Percentiles rank a stretch among this genome's conserved stretches.
These are phyloP conservation scores for Penicillium sp. DNA, from an alignment of 2,329 filamentous ascomycete genomes.

Conservation along the genomic window DNA sequence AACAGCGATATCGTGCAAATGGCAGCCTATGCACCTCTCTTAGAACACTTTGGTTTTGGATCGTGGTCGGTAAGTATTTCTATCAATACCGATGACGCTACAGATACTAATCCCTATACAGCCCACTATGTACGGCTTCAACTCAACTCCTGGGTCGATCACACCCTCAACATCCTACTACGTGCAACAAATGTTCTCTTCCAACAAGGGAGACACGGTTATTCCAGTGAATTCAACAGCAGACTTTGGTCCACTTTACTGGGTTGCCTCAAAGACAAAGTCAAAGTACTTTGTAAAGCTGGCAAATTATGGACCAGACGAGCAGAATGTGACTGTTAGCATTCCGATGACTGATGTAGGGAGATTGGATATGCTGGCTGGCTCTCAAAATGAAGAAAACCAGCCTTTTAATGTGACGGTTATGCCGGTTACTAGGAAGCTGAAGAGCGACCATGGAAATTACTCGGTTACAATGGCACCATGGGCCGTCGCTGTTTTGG, in stretches of 20 bases:
- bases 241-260: constrained; percentile 32
- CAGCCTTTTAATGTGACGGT: constrained; percentile 18
- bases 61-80: constrained; percentile 31
- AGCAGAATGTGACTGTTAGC: constrained; percentile 24
- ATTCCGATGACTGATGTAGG: constrained; percentile 23
- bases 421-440: constrained; percentile 8
- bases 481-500: constrained; percentile 26
- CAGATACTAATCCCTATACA: not conserved
- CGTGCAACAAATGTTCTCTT: constrained; percentile 35
- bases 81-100: not conserved
- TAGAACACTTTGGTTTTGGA: constrained; percentile 33
- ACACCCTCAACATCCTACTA: constrained; percentile 34
- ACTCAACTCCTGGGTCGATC: constrained; percentile 26
- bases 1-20: constrained; percentile 38
- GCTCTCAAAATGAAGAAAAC: constrained; percentile 18
- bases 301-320: constrained; percentile 27
- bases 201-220: constrained; percentile 28
- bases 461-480: constrained; percentile 23
- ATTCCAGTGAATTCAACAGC: constrained; percentile 27
- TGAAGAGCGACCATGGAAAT: constrained; percentile 11
- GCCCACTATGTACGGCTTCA: constrained; percentile 33
- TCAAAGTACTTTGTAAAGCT: constrained; percentile 27
- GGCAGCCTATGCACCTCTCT: constrained; percentile 34
- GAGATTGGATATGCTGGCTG: constrained; percentile 23
- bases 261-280: constrained; percentile 27